Percentiles rank a stretch among this genome's conserved stretches.
phyloP scores from a whole-genome alignment of 805 yeast genomes.

The Pichia manshurica region DNA sequence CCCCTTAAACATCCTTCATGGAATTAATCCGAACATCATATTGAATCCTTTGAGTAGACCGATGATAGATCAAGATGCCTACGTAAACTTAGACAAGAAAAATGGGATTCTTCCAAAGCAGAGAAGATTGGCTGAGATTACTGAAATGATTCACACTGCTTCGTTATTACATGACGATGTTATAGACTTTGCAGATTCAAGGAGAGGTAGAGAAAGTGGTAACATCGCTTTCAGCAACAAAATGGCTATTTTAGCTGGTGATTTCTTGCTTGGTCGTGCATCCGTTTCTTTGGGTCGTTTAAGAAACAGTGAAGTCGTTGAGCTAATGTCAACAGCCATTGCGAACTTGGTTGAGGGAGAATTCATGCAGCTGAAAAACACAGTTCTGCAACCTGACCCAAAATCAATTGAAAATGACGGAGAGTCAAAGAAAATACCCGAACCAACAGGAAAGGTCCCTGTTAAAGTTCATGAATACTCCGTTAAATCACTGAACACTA shows the following conservation, averaged over 20 bases:
- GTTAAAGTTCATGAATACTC: constrained; percentile 54
- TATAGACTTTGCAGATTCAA: constrained; percentile 80
- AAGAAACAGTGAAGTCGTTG: constrained; percentile 96
- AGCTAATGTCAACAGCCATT: constrained; percentile 88
- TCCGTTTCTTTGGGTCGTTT: constrained; percentile 91
- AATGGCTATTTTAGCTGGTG: constrained; percentile 97
- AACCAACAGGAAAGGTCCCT: constrained; percentile 58
- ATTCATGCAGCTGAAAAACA: constrained; percentile 95
- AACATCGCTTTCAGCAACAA: constrained; percentile 92
- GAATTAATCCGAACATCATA: constrained; percentile 78
- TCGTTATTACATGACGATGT: constrained; percentile 94
- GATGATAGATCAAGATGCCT: constrained; percentile 61
- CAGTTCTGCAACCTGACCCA: constrained; percentile 56
- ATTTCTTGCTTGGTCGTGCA: constrained; percentile 90
- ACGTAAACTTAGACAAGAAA: constrained; percentile 41
- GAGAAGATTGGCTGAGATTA: constrained; percentile 91
- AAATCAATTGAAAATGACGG: constrained; percentile 40
- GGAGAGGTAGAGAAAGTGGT: constrained; percentile 89
- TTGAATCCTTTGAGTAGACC: constrained; percentile 82
- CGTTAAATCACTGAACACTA: constrained; percentile 25
- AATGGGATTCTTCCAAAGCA: constrained; percentile 91
- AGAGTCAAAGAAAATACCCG: constrained; percentile 42
- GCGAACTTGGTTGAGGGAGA: constrained; percentile 98
- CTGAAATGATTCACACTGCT: constrained; percentile 98
- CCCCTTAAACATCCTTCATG: constrained; percentile 80